These are phyloP conservation scores for Arabidopsis arenosa DNA, from an alignment of 345 rosid genomes.

Conservation along the genomic window DNA sequence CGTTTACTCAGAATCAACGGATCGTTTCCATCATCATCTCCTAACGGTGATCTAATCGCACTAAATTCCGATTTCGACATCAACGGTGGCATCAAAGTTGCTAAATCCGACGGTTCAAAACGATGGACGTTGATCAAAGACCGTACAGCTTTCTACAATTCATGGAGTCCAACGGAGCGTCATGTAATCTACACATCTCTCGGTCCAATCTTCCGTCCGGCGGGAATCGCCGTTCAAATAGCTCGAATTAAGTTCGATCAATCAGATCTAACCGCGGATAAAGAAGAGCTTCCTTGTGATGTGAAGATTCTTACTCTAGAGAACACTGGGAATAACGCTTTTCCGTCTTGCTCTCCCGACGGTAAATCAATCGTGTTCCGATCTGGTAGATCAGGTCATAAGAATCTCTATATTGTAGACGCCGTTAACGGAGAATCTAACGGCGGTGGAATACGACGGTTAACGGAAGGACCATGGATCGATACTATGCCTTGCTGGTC, in stretches of 20 bases:
- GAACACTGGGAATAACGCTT: constrained; percentile 87
- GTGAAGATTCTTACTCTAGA: constrained; percentile 71
- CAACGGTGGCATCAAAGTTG: constrained; percentile 56
- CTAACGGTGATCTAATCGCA: constrained; percentile 64
- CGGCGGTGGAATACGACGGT: constrained; percentile 54
- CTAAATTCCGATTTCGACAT: constrained; percentile 52
- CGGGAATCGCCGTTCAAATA: constrained; percentile 64
- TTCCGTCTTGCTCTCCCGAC: constrained; percentile 85
- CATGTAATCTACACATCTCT: constrained; percentile 72
- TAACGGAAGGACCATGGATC: constrained; percentile 81
- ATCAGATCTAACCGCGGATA: constrained; percentile 46
- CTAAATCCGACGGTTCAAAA: constrained; percentile 75
- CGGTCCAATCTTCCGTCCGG: constrained; percentile 77
- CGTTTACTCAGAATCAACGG: constrained; percentile 72
- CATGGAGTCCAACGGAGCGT: constrained; percentile 82
- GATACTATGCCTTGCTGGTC: constrained; percentile 95
- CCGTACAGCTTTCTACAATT: constrained; percentile 75
- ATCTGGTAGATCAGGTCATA: constrained; percentile 77
- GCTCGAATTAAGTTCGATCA: constrained; percentile 68
- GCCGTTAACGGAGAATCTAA: constrained; percentile 68
- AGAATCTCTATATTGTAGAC: constrained; percentile 67
- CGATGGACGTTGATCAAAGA: constrained; percentile 71
- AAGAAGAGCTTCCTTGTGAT: constrained; percentile 56
- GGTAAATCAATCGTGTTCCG: constrained; percentile 79
- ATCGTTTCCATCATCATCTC: constrained; percentile 69